phyloP scores from a whole-genome alignment of 768 basidiomycete genomes.

The Lactarius trivialis region DNA sequence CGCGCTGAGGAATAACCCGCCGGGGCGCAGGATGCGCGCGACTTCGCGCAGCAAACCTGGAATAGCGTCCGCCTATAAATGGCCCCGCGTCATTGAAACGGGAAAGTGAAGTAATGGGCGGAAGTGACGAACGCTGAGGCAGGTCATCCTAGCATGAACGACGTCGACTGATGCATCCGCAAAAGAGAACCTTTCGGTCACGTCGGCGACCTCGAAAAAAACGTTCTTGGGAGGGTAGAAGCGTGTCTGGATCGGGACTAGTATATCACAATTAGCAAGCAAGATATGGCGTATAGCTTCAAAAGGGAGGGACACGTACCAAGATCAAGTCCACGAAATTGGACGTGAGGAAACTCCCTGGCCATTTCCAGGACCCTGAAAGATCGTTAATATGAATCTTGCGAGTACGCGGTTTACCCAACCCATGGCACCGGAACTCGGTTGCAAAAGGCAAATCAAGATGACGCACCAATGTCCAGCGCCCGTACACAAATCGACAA shows the following conservation, averaged over 20 bases:
- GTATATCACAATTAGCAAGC: no score
- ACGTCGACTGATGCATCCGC: conserved; percentile 51
- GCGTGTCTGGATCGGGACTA: conserved; percentile 42
- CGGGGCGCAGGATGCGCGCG: conserved; percentile 56
- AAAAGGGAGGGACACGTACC: conserved; percentile 41
- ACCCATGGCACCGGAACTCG: conserved; percentile 18
- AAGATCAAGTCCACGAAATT: conserved; percentile 69
- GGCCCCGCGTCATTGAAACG: conserved; percentile 19
- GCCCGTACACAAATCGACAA: conserved; percentile 72
- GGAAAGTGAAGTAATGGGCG: background rate
- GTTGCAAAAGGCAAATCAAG: conserved; percentile 20
- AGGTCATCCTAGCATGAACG: conserved; percentile 55
- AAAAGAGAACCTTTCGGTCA: conserved; percentile 45
- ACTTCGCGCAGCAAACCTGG: conserved; percentile 47
- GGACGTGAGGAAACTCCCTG: conserved; percentile 51
- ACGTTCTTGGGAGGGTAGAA: conserved; percentile 56
- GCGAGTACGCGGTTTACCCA: background rate
- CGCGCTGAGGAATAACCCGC: conserved; percentile 62
- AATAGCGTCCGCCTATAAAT: conserved; percentile 49
- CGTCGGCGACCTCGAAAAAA: conserved; percentile 61
- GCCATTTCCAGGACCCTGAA: conserved; percentile 74
- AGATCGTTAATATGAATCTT: background rate
- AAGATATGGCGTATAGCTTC: no score
- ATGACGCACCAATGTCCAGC: conserved; percentile 59
- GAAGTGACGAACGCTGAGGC: conserved; percentile 50